These are phyloP conservation scores for Crithidia expoeki DNA, from an alignment of 208 protist genomes.

Conservation along the genomic window DNA sequence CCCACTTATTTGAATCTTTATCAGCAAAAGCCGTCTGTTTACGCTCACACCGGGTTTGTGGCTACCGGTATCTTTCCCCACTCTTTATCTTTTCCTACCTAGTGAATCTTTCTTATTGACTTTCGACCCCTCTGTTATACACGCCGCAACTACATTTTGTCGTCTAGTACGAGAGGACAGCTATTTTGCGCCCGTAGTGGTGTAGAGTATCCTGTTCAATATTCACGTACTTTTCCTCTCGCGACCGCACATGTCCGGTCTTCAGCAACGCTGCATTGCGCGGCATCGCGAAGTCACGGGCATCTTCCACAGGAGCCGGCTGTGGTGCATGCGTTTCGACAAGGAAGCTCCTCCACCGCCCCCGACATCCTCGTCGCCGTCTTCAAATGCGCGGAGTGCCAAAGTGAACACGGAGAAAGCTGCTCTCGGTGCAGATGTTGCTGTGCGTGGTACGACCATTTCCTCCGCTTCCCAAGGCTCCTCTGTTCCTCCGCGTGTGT, in stretches of 20 bases:
- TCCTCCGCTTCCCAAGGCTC: not conserved
- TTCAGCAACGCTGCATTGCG: not conserved
- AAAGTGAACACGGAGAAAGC: no score
- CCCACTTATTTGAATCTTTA: no score
- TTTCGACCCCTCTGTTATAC: no score
- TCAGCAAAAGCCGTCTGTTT: no score
- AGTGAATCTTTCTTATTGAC: no score
- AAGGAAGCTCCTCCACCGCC: slow-evolving; percentile 20
- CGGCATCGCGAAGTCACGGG: not conserved
- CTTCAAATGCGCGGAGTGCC: no score
- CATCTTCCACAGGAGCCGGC: slow-evolving; percentile 10
- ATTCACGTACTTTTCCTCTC: not conserved
- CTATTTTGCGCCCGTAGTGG: not conserved
- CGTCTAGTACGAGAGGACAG: no score
- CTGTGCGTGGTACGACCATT: not conserved
- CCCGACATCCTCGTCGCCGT: not conserved
- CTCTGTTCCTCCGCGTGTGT: slow-evolving; percentile 15
- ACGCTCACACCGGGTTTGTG: no score
- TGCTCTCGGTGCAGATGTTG: not conserved
- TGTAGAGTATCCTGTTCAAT: not conserved
- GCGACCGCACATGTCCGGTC: not conserved
- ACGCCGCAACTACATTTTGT: no score
- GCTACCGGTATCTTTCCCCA: no score
- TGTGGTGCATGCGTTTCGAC: slow-evolving; percentile 50
- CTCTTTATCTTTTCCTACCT: no score